phyloP scores from a whole-genome alignment of 2,329 filamentous ascomycete species.

The Metarhizium brunneum region DNA sequence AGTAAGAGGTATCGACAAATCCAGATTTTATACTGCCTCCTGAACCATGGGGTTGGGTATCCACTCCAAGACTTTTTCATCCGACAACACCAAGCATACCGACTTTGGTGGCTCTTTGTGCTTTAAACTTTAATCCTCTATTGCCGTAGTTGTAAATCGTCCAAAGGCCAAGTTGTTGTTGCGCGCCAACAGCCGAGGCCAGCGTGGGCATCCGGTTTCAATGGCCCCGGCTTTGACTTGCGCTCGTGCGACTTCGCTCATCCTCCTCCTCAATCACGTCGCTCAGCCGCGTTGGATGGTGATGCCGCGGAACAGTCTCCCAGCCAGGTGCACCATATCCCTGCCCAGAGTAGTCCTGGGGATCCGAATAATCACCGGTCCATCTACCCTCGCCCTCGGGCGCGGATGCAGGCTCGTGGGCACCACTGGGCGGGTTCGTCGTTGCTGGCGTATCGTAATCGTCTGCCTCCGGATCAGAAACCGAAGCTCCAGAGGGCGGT shows the following conservation, averaged over 20 bases:
- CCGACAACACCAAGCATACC: not conserved
- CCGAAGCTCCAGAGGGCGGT: slow-evolving; percentile 32
- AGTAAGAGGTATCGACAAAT: not conserved
- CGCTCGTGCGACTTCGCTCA: slow-evolving; percentile 67
- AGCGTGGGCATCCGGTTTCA: not conserved
- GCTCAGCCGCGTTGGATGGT: slow-evolving; percentile 80
- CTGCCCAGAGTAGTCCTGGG: slow-evolving; percentile 56
- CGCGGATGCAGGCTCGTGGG: slow-evolving; percentile 21
- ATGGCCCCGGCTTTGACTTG: slow-evolving; percentile 47
- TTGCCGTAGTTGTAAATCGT: not conserved
- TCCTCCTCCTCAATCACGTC: slow-evolving; percentile 84
- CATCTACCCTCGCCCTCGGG: slow-evolving; percentile 26
- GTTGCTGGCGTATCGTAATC: slow-evolving; percentile 48
- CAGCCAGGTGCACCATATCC: slow-evolving; percentile 61
- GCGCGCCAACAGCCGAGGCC: not conserved
- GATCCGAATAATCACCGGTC: slow-evolving; percentile 30
- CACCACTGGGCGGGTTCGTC: slow-evolving; percentile 27
- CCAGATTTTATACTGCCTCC: not conserved
- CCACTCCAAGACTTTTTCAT: not conserved
- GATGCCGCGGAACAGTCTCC: slow-evolving; percentile 70
- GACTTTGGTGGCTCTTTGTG: not conserved
- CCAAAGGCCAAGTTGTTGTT: not conserved
- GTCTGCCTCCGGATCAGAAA: slow-evolving; percentile 44
- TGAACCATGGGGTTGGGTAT: not conserved
- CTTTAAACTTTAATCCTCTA: too few relatives aligned